phyloP scores from a whole-genome alignment of 1,139 yeast genomes.

The Hanseniaspora gamundiae region DNA sequence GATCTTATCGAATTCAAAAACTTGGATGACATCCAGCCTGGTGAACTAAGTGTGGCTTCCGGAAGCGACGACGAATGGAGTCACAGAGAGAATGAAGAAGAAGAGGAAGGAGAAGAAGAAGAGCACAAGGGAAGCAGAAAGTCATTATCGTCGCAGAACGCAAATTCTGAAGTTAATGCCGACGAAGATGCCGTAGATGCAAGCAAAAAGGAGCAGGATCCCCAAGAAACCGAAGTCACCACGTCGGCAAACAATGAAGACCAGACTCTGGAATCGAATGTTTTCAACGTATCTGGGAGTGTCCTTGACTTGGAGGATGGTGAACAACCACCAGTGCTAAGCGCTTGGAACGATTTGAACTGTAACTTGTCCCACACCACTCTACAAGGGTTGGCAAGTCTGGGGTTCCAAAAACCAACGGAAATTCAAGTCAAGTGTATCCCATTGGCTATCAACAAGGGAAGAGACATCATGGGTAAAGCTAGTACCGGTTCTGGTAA shows the following conservation, averaged over 20 bases:
- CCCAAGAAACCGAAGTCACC: no score
- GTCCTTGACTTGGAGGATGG: slow-evolving; percentile 14
- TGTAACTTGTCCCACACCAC: slow-evolving; percentile 39
- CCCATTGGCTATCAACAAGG: slow-evolving; percentile 52
- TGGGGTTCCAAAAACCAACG: slow-evolving; percentile 64
- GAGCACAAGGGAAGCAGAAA: slow-evolving; percentile 10
- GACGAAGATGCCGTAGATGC: no score
- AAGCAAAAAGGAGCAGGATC: no score
- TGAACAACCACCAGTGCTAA: slow-evolving; percentile 15
- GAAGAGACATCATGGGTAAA: slow-evolving; percentile 81
- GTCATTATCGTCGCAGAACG: no score
- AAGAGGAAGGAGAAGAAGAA: slow-evolving; percentile 10
- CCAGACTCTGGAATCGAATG: slow-evolving; percentile 13
- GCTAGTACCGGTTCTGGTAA: slow-evolving; percentile 99
- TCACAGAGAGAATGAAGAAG: slow-evolving; percentile 5
- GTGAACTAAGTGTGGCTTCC: slow-evolving; percentile 16
- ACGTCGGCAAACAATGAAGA: slow-evolving; percentile 11
- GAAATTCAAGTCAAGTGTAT: slow-evolving; percentile 71
- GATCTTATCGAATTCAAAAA: slow-evolving; percentile 16
- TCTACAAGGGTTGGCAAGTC: slow-evolving; percentile 43
- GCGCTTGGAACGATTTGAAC: slow-evolving; percentile 26
- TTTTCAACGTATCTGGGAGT: slow-evolving; percentile 10
- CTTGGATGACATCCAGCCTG: slow-evolving; percentile 18
- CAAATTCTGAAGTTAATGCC: no score
- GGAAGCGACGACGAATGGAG: slow-evolving; percentile 15